These are phyloP conservation scores for Passiflora organensis DNA, from an alignment of 345 rosid genomes.

Conservation along the genomic window DNA sequence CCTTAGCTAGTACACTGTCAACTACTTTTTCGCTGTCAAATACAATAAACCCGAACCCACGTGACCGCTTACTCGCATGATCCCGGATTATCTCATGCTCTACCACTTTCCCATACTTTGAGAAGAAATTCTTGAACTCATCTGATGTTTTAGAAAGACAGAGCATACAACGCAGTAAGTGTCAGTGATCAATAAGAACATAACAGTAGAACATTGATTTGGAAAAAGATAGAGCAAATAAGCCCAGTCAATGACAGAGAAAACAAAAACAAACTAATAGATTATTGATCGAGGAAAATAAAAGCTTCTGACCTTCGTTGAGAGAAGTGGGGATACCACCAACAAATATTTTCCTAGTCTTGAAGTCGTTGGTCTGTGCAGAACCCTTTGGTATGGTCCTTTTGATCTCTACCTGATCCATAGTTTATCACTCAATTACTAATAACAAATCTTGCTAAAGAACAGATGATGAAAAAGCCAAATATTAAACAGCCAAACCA, in stretches of 20 bases:
- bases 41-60: slow-evolving; percentile 32
- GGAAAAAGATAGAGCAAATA: too few species aligned
- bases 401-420: slow-evolving; percentile 27
- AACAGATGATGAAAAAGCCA: too few species aligned
- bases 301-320: slow-evolving; percentile 15
- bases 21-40: slow-evolving; percentile 28
- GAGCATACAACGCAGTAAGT: background rate
- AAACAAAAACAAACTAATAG: background rate
- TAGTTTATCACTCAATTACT: background rate
- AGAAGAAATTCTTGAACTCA: slow-evolving; percentile 23
- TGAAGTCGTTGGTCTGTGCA: slow-evolving; percentile 34
- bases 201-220: too few species aligned
- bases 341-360: slow-evolving; percentile 24
- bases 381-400: slow-evolving; percentile 26
- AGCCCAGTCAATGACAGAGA: background rate
- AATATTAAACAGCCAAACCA: too few species aligned
- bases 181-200: too few species aligned
- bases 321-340: slow-evolving; percentile 27
- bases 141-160: slow-evolving; percentile 10
- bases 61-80: slow-evolving; percentile 28
- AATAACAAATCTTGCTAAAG: too few species aligned
- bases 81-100: slow-evolving; percentile 28
- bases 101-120: slow-evolving; percentile 18
- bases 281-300: too few species aligned
- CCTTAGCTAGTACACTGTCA: slow-evolving; percentile 18